Evolutionary conservation across 768 basidiomycete genomes (phyloP).

Genomic region (Cyathus striatus): DNA sequence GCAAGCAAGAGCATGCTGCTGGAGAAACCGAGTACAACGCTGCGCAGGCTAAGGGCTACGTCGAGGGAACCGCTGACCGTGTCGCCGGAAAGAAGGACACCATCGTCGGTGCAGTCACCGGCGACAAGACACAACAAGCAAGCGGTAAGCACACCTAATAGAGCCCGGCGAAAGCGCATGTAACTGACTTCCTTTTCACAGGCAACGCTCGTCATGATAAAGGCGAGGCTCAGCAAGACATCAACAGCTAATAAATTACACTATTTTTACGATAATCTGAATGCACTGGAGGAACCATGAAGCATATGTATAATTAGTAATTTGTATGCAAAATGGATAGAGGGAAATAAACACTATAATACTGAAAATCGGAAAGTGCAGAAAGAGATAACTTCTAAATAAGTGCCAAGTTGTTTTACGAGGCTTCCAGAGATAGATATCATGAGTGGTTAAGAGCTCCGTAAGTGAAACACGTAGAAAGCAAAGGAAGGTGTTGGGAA

Average conservation of each 20-base stretch:
- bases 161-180: neutral
- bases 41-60: slow-evolving; percentile 45
- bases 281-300: too few species aligned
- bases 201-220: slow-evolving; percentile 23
- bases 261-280: too few species aligned
- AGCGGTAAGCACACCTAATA: slow-evolving; percentile 23
- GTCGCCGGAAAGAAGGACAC: slow-evolving; percentile 42
- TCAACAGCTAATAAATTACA: slow-evolving; percentile 45
- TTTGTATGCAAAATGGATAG: too few species aligned
- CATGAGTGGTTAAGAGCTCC: too few species aligned
- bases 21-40: slow-evolving; percentile 48
- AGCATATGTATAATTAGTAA: too few species aligned
- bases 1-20: slow-evolving; percentile 46
- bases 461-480: too few species aligned
- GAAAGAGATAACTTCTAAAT: too few species aligned
- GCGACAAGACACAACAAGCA: slow-evolving; percentile 40
- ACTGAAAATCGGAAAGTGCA: too few species aligned
- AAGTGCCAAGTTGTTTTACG: too few species aligned
- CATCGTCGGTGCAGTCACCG: slow-evolving; percentile 45
- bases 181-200: neutral
- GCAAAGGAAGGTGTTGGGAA: too few species aligned
- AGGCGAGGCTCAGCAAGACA: slow-evolving; percentile 39
- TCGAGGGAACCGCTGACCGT: slow-evolving; percentile 41
- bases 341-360: too few species aligned
- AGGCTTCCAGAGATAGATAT: too few species aligned